Evolutionary conservation across 108 stramenopile genomes (phyloP).

Genomic region (Chaetoceros muelleri): DNA sequence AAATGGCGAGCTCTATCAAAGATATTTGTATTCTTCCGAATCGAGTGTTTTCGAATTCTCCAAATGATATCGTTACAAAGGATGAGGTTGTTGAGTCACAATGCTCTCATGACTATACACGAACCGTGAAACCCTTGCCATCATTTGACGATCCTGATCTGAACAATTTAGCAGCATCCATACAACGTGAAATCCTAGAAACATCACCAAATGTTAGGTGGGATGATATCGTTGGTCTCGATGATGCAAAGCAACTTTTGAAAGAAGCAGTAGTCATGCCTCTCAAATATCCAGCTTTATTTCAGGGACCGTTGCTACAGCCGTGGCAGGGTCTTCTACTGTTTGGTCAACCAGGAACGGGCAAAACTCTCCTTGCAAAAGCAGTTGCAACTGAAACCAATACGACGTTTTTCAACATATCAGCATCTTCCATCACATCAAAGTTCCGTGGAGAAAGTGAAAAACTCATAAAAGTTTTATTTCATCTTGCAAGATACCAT

Average conservation of each 20-base stretch:
- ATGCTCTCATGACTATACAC: conserved; percentile 1
- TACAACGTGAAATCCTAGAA: conserved; percentile 44
- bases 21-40: conserved; percentile 4
- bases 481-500: conserved; percentile 51
- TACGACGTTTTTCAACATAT: conserved; percentile 83
- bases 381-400: conserved; percentile 97
- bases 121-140: conserved; percentile 29
- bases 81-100: not conserved
- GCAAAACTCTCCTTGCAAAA: conserved; percentile 98
- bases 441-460: conserved; percentile 67
- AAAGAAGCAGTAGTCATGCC: conserved; percentile 65
- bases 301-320: conserved; percentile 47
- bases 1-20: conserved; percentile 2
- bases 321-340: conserved; percentile 66
- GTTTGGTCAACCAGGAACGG: conserved; percentile 74
- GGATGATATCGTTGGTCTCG: conserved; percentile 38
- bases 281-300: conserved; percentile 48
- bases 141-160: conserved; percentile 44
- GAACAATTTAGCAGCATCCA: conserved; percentile 25
- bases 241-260: conserved; percentile 39
- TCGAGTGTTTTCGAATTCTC: conserved; percentile 12
- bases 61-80: not conserved
- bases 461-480: conserved; percentile 68
- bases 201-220: conserved; percentile 23
- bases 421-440: conserved; percentile 41